Evolutionary conservation across 1,284 basidiomycete species (phyloP), one percentile per base, ranked within the genome.

Genomic region (Malassezia restricta): DNA sequence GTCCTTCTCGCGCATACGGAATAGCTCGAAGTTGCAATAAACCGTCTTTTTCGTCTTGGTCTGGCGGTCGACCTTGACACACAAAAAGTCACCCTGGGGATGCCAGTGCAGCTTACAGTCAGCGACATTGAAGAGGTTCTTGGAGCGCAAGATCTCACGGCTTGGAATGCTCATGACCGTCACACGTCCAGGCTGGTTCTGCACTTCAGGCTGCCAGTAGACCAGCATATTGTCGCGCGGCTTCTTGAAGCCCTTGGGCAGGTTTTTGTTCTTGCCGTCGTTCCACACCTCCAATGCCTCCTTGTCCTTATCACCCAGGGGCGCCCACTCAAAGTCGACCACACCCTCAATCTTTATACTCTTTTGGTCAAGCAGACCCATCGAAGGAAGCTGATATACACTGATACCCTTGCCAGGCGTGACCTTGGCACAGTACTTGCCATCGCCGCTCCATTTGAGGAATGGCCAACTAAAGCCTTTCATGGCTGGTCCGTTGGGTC

Each of bases 31-130:
- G 76, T 98, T 99, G 77, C 91, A 94, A 78, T 91, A 98, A 50
- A 88, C 90, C 9, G 90, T 91, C 78, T 98, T 98, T 77, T 96
- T 96, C 17, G 90, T 94, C 79, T 98, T 98, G 41, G 92, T 96
- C 75, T 96, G 91, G 55, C 94, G 86, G 76, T 99, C 94, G 54
- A 99, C 94, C 77, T 95, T 96, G 76, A 98, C 94, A 69, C 94
- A 98, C 27, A 99, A 81, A 78, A 89, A 98, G 76, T 98, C 91
- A 46, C 94, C 94, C 74, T 94, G 87, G 70, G 92, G 94, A 77
- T 99, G 94, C 91, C 90, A 99, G 76, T 87, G 86, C 43, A 99
- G 81, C 78, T 96, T 96, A 76, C 91, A 96, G 79, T 96, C 92
- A 4, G 89, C 85, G 48, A 99, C 94, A 73, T 92, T 92, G 80